Evolutionary conservation across 129 eudicot genomes (phyloP).

Genomic region (Apium graveolens): DNA sequence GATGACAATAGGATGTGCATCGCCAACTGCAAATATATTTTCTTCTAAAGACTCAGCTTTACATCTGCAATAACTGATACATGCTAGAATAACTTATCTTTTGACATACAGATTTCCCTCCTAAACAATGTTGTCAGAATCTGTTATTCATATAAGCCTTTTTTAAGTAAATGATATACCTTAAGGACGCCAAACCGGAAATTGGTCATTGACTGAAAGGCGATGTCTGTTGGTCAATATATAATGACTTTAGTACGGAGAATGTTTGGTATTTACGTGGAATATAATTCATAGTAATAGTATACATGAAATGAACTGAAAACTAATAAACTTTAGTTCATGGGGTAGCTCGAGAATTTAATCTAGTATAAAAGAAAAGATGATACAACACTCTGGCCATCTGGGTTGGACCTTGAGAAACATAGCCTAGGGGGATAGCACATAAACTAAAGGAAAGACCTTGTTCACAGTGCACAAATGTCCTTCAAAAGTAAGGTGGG

Average conservation of each 20-base stretch:
- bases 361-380: too few relatives aligned
- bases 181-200: background rate
- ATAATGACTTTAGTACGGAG: background rate
- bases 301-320: background rate
- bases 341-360: background rate
- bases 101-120: background rate
- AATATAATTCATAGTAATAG: background rate
- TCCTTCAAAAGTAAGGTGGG: background rate
- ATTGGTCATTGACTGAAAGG: background rate
- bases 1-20: background rate
- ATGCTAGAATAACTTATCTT: background rate
- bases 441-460: background rate
- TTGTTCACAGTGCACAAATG: background rate
- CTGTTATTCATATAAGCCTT: background rate
- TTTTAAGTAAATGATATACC: background rate
- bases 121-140: background rate
- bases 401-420: background rate
- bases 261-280: background rate
- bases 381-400: too few relatives aligned
- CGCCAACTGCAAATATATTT: background rate
- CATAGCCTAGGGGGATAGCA: background rate
- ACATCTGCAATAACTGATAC: background rate
- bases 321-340: background rate
- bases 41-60: background rate
- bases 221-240: background rate